A percentile compares a stretch with the other conserved stretches of the same genome.
phyloP scores from a whole-genome alignment of 805 yeast genomes.

The Candida schatavii region DNA sequence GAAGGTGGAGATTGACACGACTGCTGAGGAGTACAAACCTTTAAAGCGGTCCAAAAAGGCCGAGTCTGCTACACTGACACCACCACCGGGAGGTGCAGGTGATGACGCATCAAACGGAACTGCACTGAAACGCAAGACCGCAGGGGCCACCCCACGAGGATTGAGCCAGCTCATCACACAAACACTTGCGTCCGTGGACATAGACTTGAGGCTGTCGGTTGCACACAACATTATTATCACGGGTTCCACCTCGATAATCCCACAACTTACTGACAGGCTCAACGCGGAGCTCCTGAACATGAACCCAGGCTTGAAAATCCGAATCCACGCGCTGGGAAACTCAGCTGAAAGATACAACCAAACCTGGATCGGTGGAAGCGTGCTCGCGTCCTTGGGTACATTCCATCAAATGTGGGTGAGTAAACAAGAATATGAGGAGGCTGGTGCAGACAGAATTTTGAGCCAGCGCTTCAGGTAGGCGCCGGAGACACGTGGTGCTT shows the following conservation, averaged over 20 bases:
- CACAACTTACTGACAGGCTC: conserved; percentile 77
- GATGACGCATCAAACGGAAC: not conserved
- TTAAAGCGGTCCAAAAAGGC: conserved; percentile 56
- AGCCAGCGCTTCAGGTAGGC: conserved; percentile 79
- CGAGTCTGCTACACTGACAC: conserved; percentile 31
- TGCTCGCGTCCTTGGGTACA: conserved; percentile 82
- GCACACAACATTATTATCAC: conserved; percentile 88
- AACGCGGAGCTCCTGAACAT: conserved; percentile 63
- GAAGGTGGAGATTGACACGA: conserved; percentile 42
- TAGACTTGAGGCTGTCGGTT: conserved; percentile 77
- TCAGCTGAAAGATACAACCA: conserved; percentile 73
- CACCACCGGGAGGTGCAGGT: conserved; percentile 18
- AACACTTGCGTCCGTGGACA: conserved; percentile 61
- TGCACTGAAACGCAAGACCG: not conserved
- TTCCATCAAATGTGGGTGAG: conserved; percentile 96
- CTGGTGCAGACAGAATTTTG: conserved; percentile 77
- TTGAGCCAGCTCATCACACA: conserved; percentile 59
- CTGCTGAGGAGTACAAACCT: conserved; percentile 68
- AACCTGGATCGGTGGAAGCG: conserved; percentile 92
- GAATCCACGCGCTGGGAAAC: conserved; percentile 80
- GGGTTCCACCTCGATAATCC: conserved; percentile 78
- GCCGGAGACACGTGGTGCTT: too few species aligned
- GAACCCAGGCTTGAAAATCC: conserved; percentile 82
- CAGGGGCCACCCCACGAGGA: conserved; percentile 34
- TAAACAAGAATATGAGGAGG: conserved; percentile 81